These are phyloP conservation scores for Thymus quinquecostatus DNA, from an alignment of 257 asterid species.

Conservation along the genomic window DNA sequence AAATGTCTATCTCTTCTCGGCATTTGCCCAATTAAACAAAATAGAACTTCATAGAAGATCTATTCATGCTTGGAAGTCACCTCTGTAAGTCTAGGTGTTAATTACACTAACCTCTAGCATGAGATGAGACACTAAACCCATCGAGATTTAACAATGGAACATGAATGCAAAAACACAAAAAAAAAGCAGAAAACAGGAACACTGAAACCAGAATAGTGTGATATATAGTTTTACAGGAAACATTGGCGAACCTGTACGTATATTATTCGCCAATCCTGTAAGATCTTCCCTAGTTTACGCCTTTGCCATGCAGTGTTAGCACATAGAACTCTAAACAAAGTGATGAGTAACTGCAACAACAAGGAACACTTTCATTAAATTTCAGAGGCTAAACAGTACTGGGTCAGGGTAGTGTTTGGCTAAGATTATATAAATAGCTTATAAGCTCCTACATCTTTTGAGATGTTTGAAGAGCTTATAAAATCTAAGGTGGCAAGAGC, in stretches of 20 bases:
- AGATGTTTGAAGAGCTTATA: too few relatives aligned
- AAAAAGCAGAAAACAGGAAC: constrained; percentile 10
- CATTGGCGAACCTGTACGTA: constrained; percentile 71
- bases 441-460: too few relatives aligned
- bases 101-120: constrained; percentile 21
- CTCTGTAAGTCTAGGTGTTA: background rate
- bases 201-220: constrained; percentile 10
- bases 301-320: constrained; percentile 97
- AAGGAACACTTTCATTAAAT: constrained; percentile 29
- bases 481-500: too few relatives aligned
- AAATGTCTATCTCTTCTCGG: constrained; percentile 18
- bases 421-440: too few relatives aligned
- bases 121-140: background rate
- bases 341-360: constrained; percentile 76
- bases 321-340: constrained; percentile 79
- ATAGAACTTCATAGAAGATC: constrained; percentile 1
- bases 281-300: constrained; percentile 95
- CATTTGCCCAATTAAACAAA: constrained; percentile 17
- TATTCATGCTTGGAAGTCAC: background rate
- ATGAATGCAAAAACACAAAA: background rate
- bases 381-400: constrained; percentile 19
- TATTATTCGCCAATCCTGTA: constrained; percentile 98
- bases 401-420: background rate
- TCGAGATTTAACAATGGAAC: constrained; percentile 6
- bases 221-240: constrained; percentile 12